Conservation (phyloP, 176 grass and related monocot species). For the Oryza meridionalis region DNA sequence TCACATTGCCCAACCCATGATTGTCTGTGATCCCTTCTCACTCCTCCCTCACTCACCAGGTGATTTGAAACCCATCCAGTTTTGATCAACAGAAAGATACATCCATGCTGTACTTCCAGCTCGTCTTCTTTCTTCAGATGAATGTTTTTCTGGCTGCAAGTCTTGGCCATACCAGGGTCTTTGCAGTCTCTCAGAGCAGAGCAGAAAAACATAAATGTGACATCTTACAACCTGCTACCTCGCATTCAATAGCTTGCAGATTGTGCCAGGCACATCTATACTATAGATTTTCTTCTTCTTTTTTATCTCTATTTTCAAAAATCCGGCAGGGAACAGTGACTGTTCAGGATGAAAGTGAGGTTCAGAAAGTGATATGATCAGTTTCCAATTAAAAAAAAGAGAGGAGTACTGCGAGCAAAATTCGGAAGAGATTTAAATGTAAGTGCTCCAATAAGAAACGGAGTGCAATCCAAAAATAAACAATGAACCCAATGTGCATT, state of each 20-base stretch:
- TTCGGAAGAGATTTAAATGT: slow-evolving; percentile 16
- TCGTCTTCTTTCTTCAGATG: slow-evolving; percentile 17
- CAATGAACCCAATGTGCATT: neutral
- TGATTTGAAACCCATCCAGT: neutral
- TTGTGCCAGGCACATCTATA: slow-evolving; percentile 30
- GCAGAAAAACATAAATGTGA: slow-evolving; percentile 15
- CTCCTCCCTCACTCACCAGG: neutral
- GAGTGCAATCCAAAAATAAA: neutral
- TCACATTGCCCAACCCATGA: slow-evolving; percentile 36
- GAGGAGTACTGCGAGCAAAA: neutral
- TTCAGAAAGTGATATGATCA: slow-evolving; percentile 27
- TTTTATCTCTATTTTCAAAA: slow-evolving; percentile 10
- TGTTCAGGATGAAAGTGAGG: slow-evolving; percentile 30
- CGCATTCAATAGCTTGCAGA: slow-evolving; percentile 48
- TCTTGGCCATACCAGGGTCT: slow-evolving; percentile 23
- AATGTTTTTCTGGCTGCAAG: slow-evolving; percentile 10
- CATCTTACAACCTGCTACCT: slow-evolving; percentile 25
- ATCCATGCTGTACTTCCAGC: neutral
- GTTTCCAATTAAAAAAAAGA: neutral
- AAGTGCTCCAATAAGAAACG: slow-evolving; percentile 14
- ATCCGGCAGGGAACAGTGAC: neutral
- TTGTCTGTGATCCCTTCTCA: slow-evolving; percentile 3
- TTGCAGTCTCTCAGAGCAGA: neutral
- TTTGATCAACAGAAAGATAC: slow-evolving; percentile 20
- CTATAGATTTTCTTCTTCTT: neutral